phyloP scores from a whole-genome alignment of 1,139 yeast genomes.

The Suhomyces atakaporum region DNA sequence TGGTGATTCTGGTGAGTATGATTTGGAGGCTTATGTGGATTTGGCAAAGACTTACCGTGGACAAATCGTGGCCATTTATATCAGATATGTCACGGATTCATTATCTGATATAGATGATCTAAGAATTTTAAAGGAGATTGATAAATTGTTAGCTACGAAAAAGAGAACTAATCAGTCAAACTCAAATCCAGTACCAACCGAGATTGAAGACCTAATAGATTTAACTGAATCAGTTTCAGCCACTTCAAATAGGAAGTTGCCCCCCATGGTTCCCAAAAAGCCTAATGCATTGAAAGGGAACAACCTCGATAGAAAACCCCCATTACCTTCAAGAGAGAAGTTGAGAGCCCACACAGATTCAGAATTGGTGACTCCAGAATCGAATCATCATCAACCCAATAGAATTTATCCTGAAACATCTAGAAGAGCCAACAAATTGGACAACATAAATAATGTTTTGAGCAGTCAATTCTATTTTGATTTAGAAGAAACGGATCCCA shows the following conservation, averaged over 20 bases:
- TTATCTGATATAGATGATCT: slow-evolving; percentile 56
- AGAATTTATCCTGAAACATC: neutral
- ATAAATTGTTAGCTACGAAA: slow-evolving; percentile 19
- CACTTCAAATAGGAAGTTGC: slow-evolving; percentile 22
- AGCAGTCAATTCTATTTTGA: slow-evolving; percentile 35
- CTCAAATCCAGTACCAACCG: slow-evolving; percentile 10
- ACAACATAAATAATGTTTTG: slow-evolving; percentile 20
- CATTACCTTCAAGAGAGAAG: slow-evolving; percentile 20
- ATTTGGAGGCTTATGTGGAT: slow-evolving; percentile 85
- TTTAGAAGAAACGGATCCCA: slow-evolving; percentile 44
- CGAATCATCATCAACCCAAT: neutral
- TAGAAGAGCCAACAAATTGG: slow-evolving; percentile 1
- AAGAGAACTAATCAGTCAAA: too few relatives aligned
- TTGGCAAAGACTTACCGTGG: slow-evolving; percentile 63
- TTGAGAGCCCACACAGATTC: slow-evolving; percentile 10
- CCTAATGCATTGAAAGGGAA: slow-evolving; percentile 36
- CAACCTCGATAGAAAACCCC: slow-evolving; percentile 22
- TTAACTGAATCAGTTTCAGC: slow-evolving; percentile 27
- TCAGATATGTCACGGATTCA: slow-evolving; percentile 75
- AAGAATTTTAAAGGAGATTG: slow-evolving; percentile 39
- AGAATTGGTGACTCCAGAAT: neutral
- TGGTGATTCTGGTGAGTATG: slow-evolving; percentile 97
- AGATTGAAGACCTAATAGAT: slow-evolving; percentile 37
- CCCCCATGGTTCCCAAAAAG: slow-evolving; percentile 45
- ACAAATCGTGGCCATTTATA: slow-evolving; percentile 71